A percentile compares a stretch with the other conserved stretches of the same genome.
These are phyloP conservation scores for Globisporangium middletonii DNA, from an alignment of 352 stramenopile species.

Conservation along the genomic window DNA sequence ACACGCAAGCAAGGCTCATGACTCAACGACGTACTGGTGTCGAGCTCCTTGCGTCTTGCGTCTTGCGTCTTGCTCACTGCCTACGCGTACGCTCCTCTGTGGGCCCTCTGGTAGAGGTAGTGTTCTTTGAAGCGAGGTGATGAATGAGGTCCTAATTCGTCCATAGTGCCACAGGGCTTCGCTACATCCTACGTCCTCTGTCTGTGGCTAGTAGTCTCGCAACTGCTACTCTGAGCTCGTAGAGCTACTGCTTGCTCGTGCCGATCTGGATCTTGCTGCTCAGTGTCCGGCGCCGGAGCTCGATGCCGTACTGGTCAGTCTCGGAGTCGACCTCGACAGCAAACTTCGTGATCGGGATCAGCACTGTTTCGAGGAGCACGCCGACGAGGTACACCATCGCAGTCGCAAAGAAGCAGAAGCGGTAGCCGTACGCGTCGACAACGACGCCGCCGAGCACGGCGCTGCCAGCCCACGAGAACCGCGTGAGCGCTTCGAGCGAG, in stretches of 20 bases:
- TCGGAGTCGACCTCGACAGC: slow-evolving; percentile 14
- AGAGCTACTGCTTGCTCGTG: no score
- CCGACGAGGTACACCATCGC: slow-evolving; percentile 38
- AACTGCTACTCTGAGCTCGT: no score
- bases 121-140: no score
- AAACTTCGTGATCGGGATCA: slow-evolving; percentile 53
- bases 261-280: neutral
- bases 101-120: no score
- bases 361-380: slow-evolving; percentile 36
- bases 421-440: slow-evolving; percentile 53
- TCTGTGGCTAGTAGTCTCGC: no score
- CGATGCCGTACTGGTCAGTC: neutral
- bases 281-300: neutral
- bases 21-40: no score
- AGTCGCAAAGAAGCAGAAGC: slow-evolving; percentile 56
- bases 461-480: slow-evolving; percentile 58
- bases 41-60: no score
- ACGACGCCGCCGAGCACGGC: slow-evolving; percentile 58
- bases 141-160: neutral
- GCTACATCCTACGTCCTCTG: no score
- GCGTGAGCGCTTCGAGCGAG: slow-evolving; percentile 55
- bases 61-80: no score
- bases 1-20: no score
- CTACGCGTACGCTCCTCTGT: no score
- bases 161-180: no score